Conservation (phyloP, 2,329 filamentous ascomycete species). For the Akanthomyces lecanii region DNA sequence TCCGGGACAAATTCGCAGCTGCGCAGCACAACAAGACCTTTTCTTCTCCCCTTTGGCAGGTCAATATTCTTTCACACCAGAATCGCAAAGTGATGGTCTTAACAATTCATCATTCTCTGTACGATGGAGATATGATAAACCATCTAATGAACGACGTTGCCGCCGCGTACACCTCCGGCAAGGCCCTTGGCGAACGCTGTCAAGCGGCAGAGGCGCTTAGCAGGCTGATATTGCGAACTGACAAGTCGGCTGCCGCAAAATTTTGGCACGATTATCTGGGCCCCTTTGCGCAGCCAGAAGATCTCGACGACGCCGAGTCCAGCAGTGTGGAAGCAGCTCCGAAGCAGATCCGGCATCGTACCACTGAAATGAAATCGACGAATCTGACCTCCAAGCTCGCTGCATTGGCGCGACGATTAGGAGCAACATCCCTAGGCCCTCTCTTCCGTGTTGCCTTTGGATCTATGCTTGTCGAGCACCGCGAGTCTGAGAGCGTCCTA, state of each 20-base stretch:
- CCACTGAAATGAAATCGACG: constrained; percentile 2
- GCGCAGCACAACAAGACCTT: constrained; percentile 1
- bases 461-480: constrained; percentile 1
- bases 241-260: background rate
- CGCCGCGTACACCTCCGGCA: background rate
- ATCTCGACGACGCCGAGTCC: background rate
- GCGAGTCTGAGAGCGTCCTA: constrained; percentile 2
- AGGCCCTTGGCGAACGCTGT: background rate
- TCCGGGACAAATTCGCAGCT: background rate
- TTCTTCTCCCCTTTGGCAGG: constrained; percentile 3
- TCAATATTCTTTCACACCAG: background rate
- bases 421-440: background rate
- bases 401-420: background rate
- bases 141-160: constrained; percentile 1
- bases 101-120: constrained; percentile 2
- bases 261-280: background rate
- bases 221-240: background rate
- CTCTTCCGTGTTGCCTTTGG: constrained; percentile 8
- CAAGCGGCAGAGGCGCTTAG: background rate
- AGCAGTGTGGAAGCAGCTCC: background rate
- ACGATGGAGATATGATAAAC: constrained; percentile 3
- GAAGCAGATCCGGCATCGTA: constrained; percentile 3
- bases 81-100: background rate
- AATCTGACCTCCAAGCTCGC: background rate
- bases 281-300: background rate